Percentiles rank a stretch among this genome's conserved stretches.
These are phyloP conservation scores for Neckera pumila DNA, from an alignment of 225 moss, liverwort and hornwort genomes.

Conservation along the genomic window DNA sequence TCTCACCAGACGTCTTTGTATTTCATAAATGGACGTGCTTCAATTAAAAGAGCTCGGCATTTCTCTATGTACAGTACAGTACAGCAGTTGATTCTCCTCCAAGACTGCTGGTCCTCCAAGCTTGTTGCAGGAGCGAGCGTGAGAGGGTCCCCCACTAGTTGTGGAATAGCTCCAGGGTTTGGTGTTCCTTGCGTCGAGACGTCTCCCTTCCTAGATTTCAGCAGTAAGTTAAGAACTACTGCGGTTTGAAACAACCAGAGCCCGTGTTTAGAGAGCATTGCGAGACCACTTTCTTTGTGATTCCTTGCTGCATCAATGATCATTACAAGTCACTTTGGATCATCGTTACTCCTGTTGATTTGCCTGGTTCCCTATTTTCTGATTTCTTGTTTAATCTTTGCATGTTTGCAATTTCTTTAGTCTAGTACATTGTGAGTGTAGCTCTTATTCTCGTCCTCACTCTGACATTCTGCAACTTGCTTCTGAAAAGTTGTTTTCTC, in stretches of 20 bases:
- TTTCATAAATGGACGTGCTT: slow-evolving; percentile 11
- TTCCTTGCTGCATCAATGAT: background rate
- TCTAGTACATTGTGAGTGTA: background rate
- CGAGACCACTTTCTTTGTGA: background rate
- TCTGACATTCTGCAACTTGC: background rate
- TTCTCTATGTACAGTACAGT: background rate
- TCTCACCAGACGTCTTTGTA: slow-evolving; percentile 23
- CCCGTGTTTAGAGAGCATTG: background rate
- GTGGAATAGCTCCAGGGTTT: background rate
- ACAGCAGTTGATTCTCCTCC: background rate
- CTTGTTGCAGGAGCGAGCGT: background rate
- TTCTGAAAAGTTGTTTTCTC: background rate
- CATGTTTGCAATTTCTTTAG: background rate
- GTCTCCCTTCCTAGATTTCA: background rate
- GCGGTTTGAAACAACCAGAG: background rate
- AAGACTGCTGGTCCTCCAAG: background rate
- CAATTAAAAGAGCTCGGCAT: background rate
- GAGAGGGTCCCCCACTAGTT: background rate
- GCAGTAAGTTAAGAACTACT: background rate
- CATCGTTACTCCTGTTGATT: too few species aligned
- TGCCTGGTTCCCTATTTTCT: too few species aligned
- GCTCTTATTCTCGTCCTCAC: background rate
- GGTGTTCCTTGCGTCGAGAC: background rate
- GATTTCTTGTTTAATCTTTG: too few species aligned
- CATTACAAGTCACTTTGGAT: background rate